Evolutionary conservation across 2,329 filamentous ascomycete species (phyloP), one percentile per base, ranked within the genome.

Genomic region (Aspergillus vadensis): DNA sequence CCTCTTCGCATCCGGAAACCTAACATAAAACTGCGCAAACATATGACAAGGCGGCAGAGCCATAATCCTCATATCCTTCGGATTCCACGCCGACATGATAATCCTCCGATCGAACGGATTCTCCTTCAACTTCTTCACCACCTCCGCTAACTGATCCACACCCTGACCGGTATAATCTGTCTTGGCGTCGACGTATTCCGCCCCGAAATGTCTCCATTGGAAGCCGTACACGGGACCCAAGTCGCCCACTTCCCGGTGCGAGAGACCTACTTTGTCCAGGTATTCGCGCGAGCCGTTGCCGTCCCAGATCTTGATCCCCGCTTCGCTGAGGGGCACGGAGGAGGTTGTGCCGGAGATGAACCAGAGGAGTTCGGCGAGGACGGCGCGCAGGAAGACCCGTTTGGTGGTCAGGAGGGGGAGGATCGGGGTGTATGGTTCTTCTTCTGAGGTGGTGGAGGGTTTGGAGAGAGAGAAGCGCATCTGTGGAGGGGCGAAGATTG

Each of bases 141-240:
- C 88, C 62, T 96, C 90, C 15, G 91, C 90, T 39, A 99, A 83
- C 80, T 99, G 95, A 74, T 99, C 95, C 15, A 97, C 91, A 17
- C 95, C 95, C 74, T 96, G 83, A 0, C 91, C 92, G 0, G 86
- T 83, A 77, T 99, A 99, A 74, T 98, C 92, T 0, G 90, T 85
- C 65, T 87, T 82, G 14, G 88, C 85, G 71, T 94, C 90, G 17
- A 88, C 81, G 75, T 99, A 99, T 63, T 92, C 87, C 4, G 95
- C 95, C 54, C 95, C 95, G 71, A 99, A 99, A 78, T 98, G 94
- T 3, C 95, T 90, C 95, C 95, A 99, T 79, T 99, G 95, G 80
- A 99, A 99, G 1, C 95, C 95, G 74, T 99, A 99, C 0, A 98
- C 93, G 30, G 95, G 95, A 0, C 95, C 95, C 0, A 99, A 83